These are phyloP conservation scores for Sphaerulina vaccinii DNA, from an alignment of 2,329 filamentous ascomycete genomes.

Conservation along the genomic window DNA sequence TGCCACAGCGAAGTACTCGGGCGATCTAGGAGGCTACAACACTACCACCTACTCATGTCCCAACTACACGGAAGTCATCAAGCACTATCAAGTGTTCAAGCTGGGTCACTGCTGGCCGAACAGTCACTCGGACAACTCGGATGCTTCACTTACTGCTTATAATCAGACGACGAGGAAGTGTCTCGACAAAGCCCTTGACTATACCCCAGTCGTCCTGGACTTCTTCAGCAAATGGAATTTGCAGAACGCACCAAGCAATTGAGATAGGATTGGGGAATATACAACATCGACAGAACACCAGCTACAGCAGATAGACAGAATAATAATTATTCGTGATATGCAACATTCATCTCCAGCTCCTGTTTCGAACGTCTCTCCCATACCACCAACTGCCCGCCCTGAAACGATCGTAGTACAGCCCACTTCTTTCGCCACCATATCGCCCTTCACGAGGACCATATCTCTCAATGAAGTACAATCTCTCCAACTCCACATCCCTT, in stretches of 20 bases:
- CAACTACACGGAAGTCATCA: conserved; percentile 36
- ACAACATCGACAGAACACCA: too few relatives aligned
- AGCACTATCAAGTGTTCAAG: conserved; percentile 42
- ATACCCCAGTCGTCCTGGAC: conserved; percentile 28
- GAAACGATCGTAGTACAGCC: conserved; percentile 12
- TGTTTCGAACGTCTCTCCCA: conserved; percentile 6
- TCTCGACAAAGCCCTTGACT: conserved; percentile 26
- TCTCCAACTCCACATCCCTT: conserved; percentile 13
- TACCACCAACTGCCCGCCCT: conserved; percentile 18
- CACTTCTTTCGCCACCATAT: neutral
- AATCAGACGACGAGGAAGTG: conserved; percentile 20
- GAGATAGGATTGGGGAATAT: too few relatives aligned
- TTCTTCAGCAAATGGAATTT: conserved; percentile 31
- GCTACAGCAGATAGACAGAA: too few relatives aligned
- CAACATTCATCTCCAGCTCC: conserved; percentile 3
- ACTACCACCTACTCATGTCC: conserved; percentile 33
- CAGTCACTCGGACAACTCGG: conserved; percentile 23
- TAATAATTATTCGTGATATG: too few relatives aligned
- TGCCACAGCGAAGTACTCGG: conserved; percentile 29
- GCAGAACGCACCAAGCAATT: conserved; percentile 23
- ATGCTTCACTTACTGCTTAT: conserved; percentile 21
- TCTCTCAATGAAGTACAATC: conserved; percentile 9
- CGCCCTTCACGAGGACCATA: conserved; percentile 3
- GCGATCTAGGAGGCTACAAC: conserved; percentile 32
- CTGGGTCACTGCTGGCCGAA: conserved; percentile 46